Conservation (phyloP, 139 green algal species). For the Ettlia oleoabundans region DNA sequence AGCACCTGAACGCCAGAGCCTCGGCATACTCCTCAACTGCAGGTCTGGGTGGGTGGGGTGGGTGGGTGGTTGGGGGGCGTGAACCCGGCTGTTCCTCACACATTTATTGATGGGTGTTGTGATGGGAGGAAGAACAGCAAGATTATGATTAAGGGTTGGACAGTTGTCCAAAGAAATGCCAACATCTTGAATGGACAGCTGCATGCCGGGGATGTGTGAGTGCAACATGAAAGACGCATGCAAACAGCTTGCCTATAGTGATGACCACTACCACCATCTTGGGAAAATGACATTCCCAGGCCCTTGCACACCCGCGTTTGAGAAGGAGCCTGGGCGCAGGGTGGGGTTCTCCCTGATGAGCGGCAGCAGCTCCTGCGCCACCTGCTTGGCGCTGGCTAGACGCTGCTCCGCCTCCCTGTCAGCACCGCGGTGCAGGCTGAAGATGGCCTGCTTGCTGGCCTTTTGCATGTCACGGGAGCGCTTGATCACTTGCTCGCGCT, state of each 20-base stretch:
- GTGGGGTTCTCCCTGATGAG: conserved; percentile 59
- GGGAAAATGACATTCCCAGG: no score
- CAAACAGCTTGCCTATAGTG: no score
- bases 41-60: not conserved
- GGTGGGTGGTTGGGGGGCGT: no score
- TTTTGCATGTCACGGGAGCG: conserved; percentile 63
- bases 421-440: conserved; percentile 72
- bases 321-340: conserved; percentile 70
- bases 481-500: conserved; percentile 79
- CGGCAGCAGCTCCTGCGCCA: conserved; percentile 66
- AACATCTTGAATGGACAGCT: no score
- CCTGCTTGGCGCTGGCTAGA: conserved; percentile 51
- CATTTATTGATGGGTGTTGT: no score
- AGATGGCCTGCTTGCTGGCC: conserved; percentile 69
- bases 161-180: not conserved
- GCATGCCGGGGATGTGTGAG: no score
- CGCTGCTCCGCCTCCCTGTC: conserved; percentile 50
- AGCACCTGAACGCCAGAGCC: conserved; percentile 60
- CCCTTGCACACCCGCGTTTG: conserved; percentile 53
- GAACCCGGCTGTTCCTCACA: no score
- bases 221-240: no score
- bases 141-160: not conserved
- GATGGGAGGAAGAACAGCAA: no score
- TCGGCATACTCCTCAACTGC: conserved; percentile 32
- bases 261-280: not conserved